Percentiles rank a stretch among this genome's conserved stretches.
These are phyloP conservation scores for Penicillium waksmanii DNA, from an alignment of 495 filamentous ascomycete species.

Conservation along the genomic window DNA sequence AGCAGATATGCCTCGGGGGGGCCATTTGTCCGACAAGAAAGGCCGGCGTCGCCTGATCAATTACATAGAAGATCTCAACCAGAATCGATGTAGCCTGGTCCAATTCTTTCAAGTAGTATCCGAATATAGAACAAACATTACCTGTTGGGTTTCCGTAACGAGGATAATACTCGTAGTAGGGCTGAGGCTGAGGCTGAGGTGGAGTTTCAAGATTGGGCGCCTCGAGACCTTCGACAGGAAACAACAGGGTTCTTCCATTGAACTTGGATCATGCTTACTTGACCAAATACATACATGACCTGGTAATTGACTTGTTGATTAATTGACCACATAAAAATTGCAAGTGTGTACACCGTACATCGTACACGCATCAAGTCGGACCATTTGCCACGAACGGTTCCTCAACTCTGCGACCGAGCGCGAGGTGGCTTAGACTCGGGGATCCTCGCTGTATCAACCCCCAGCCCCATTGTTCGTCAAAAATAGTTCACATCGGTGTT, in stretches of 20 bases:
- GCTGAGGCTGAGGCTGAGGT: constrained; percentile 1
- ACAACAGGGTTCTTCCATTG: neutral
- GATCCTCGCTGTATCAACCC: neutral
- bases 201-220: neutral
- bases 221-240: neutral
- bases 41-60: too few species aligned
- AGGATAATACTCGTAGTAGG: neutral
- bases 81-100: neutral
- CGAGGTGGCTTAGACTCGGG: neutral
- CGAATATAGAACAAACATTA: neutral
- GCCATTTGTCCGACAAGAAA: too few species aligned
- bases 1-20: neutral
- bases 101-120: neutral
- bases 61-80: too few species aligned
- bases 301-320: too few species aligned
- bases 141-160: neutral
- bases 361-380: neutral
- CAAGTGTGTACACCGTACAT: too few species aligned
- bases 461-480: neutral
- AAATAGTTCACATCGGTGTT: constrained; percentile 3
- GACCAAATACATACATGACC: too few species aligned
- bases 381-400: constrained; percentile 2
- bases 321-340: too few species aligned
- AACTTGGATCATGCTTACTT: neutral
- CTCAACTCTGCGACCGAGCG: constrained; percentile 1